Evolutionary conservation across 495 filamentous ascomycete genomes (phyloP).

Genomic region (Chaetomium tenue): DNA sequence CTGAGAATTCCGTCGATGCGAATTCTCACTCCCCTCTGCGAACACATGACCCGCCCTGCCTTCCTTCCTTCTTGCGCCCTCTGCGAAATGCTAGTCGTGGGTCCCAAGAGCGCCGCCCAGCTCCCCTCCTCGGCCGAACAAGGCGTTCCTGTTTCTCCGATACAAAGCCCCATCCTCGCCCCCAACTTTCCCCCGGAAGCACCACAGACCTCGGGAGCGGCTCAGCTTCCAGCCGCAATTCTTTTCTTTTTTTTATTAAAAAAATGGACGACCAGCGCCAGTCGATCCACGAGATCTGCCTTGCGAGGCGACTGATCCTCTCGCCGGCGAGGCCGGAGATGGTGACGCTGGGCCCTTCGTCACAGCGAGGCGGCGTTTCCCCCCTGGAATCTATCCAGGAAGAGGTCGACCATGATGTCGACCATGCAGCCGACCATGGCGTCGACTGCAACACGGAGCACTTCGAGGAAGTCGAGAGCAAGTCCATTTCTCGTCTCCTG

Average conservation of each 20-base stretch:
- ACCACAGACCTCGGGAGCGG: not conserved
- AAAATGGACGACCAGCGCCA: conserved; percentile 10
- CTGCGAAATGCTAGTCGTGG: not conserved
- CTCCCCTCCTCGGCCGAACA: not conserved
- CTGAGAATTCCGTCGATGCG: not conserved
- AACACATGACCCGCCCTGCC: not conserved
- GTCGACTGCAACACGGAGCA: not conserved
- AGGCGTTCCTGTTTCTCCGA: not conserved
- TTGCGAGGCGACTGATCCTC: conserved; percentile 1
- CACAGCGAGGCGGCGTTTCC: not conserved
- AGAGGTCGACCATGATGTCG: not conserved
- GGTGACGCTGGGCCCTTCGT: not conserved
- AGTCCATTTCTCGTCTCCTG: not conserved
- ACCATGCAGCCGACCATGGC: not conserved
- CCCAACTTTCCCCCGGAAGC: not conserved
- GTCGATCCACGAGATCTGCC: conserved; percentile 14
- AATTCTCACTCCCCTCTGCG: not conserved
- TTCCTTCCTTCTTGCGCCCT: not conserved
- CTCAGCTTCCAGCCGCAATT: not conserved
- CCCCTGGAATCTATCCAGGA: not conserved
- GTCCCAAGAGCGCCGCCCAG: not conserved
- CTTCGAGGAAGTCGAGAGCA: not conserved
- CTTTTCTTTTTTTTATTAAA: no score
- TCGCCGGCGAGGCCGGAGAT: conserved; percentile 2
- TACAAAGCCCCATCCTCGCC: not conserved